Evolutionary conservation across 768 basidiomycete species (phyloP).

Genomic region (Agrocybe praecox): DNA sequence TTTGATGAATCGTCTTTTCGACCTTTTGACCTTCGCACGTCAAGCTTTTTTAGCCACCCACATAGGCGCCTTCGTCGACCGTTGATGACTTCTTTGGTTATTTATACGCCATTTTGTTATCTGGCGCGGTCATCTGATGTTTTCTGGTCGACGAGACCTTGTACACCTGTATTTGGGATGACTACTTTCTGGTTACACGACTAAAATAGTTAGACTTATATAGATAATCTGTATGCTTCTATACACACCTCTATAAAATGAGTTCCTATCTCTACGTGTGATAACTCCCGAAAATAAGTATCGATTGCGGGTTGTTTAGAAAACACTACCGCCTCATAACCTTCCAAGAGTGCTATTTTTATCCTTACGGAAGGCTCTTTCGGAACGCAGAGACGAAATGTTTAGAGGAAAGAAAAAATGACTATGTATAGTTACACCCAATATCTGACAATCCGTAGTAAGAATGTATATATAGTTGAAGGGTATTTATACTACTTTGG

Average conservation of each 20-base stretch:
- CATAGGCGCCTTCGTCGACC: background rate
- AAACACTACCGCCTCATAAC: background rate
- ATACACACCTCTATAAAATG: background rate
- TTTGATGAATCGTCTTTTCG: background rate
- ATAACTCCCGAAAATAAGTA: background rate
- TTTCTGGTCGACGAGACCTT: background rate
- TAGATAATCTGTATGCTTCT: background rate
- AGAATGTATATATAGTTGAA: constrained; percentile 17
- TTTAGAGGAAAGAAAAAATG: background rate
- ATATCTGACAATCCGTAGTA: constrained; percentile 19
- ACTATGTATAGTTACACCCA: constrained; percentile 4
- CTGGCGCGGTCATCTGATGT: background rate
- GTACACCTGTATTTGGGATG: background rate
- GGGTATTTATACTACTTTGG: constrained; percentile 24
- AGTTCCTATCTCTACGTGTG: background rate
- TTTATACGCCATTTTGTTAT: background rate
- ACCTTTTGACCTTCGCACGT: background rate
- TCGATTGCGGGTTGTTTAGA: background rate
- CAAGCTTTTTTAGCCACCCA: background rate
- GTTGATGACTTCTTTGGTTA: background rate
- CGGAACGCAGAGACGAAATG: background rate
- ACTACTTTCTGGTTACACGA: background rate
- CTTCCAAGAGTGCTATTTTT: background rate
- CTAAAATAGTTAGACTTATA: background rate
- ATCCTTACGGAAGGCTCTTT: background rate